These are phyloP conservation scores for Avena eriantha DNA, from an alignment of 176 grass and related monocot species.

Conservation along the genomic window DNA sequence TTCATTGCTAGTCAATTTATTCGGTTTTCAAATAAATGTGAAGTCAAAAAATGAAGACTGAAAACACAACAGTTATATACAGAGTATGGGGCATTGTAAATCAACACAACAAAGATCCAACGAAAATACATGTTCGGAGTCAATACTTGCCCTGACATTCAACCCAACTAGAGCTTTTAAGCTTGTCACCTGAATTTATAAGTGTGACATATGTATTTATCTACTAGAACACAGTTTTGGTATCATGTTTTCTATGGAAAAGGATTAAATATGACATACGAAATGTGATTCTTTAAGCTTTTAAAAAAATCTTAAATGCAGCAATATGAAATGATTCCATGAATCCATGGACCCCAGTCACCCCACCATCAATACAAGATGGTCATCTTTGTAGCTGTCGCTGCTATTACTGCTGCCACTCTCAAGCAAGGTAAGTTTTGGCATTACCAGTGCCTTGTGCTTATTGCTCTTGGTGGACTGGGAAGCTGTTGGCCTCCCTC, in stretches of 20 bases:
- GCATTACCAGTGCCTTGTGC: not conserved
- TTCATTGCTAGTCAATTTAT: not conserved
- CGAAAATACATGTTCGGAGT: not conserved
- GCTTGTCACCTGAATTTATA: too few species aligned
- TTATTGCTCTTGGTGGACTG: not conserved
- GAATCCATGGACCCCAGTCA: too few species aligned
- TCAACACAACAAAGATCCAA: not conserved
- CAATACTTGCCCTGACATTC: conserved; percentile 8
- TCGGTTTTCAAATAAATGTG: not conserved
- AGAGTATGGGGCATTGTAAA: not conserved
- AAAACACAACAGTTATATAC: not conserved
- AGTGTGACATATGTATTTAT: not conserved
- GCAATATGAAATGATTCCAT: not conserved
- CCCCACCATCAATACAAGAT: not conserved
- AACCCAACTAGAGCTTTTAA: not conserved
- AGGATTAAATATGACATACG: conserved; percentile 4
- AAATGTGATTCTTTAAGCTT: not conserved
- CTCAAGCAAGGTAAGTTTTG: conserved; percentile 25
- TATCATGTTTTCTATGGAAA: not conserved
- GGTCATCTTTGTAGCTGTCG: not conserved
- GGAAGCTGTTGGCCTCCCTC: not conserved
- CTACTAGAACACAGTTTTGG: not conserved
- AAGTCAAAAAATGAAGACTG: conserved; percentile 9
- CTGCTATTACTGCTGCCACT: not conserved
- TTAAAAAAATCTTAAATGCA: conserved; percentile 4